These are phyloP conservation scores for Kuraishia ogatae DNA, from an alignment of 805 yeast genomes.

Conservation along the genomic window DNA sequence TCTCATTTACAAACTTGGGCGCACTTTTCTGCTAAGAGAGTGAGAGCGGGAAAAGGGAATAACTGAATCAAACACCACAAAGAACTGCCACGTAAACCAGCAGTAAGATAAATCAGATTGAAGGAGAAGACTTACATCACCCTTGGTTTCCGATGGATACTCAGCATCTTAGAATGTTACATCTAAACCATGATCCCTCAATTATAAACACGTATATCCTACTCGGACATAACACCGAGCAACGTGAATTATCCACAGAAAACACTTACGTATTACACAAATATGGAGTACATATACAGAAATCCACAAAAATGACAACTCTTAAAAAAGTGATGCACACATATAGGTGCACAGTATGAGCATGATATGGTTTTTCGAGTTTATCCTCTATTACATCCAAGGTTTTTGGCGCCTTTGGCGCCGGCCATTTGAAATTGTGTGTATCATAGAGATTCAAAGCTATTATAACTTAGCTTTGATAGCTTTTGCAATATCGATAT, in stretches of 20 bases:
- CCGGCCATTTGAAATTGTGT: no score
- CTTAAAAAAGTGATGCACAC: no score
- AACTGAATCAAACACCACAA: background rate
- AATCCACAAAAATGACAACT: no score
- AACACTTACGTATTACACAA: background rate
- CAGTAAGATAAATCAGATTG: background rate
- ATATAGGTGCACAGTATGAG: no score
- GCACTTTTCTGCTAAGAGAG: background rate
- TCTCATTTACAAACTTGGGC: background rate
- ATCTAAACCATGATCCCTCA: background rate
- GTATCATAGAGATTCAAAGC: no score
- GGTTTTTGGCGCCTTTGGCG: no score
- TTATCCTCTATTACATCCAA: no score
- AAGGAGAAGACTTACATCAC: background rate
- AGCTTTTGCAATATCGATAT: conserved; percentile 36
- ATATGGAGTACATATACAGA: no score
- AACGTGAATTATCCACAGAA: background rate
- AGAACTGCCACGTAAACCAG: background rate
- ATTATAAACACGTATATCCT: background rate
- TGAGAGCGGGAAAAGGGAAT: no score
- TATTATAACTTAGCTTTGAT: background rate
- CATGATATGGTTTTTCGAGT: no score
- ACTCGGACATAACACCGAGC: background rate
- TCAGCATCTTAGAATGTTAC: background rate
- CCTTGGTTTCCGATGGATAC: background rate